Percentiles rank a stretch among this genome's conserved stretches.
phyloP scores from a whole-genome alignment of 2,329 filamentous ascomycete genomes.

The Fusarium palustre region DNA sequence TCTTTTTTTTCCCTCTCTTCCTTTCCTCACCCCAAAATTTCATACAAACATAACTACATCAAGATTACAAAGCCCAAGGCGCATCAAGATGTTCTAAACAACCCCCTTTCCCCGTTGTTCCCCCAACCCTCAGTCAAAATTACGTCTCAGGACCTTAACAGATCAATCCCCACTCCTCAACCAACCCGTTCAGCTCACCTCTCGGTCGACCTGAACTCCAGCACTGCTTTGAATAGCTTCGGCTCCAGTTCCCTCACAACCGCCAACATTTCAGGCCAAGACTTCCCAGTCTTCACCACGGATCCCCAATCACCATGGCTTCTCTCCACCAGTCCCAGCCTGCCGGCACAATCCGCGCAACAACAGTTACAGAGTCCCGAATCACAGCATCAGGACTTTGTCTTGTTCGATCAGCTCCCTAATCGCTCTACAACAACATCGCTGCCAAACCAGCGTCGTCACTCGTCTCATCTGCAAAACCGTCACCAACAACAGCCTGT shows the following conservation, averaged over 20 bases:
- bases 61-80: slow-evolving; percentile 52
- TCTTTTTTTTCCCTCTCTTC: slow-evolving; percentile 50
- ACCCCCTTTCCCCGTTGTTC: slow-evolving; percentile 53
- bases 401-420: slow-evolving; percentile 73
- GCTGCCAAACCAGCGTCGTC: slow-evolving; percentile 58
- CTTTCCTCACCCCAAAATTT: slow-evolving; percentile 51
- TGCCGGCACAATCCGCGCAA: slow-evolving; percentile 71
- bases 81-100: slow-evolving; percentile 70
- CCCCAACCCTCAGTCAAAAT: slow-evolving; percentile 63
- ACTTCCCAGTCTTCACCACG: slow-evolving; percentile 84
- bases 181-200: slow-evolving; percentile 60
- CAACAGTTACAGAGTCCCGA: slow-evolving; percentile 65
- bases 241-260: slow-evolving; percentile 68
- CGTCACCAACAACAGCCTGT: slow-evolving; percentile 57
- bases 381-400: slow-evolving; percentile 76
- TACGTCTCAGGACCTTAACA: slow-evolving; percentile 59
- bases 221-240: slow-evolving; percentile 68
- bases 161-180: slow-evolving; percentile 60
- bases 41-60: slow-evolving; percentile 49
- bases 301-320: slow-evolving; percentile 85
- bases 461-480: slow-evolving; percentile 60
- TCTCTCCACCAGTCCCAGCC: slow-evolving; percentile 74
- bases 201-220: slow-evolving; percentile 76
- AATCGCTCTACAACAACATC: slow-evolving; percentile 54
- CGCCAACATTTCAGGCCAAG: slow-evolving; percentile 72